Evolutionary conservation across 2,329 filamentous ascomycete species (phyloP).

Genomic region (Phoma sp.): DNA sequence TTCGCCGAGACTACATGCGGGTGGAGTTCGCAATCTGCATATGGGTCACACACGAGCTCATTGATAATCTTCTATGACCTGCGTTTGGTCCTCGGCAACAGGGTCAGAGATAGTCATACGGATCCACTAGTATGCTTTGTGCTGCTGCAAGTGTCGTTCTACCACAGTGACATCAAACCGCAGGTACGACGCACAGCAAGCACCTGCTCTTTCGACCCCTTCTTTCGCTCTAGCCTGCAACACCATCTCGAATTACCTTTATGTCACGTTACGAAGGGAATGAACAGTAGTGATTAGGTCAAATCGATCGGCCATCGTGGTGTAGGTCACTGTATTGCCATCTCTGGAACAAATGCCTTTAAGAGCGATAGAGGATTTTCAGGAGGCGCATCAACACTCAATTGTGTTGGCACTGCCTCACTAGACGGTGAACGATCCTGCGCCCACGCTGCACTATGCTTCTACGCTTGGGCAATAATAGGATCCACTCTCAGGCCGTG

Average conservation of each 20-base stretch:
- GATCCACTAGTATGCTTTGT: background rate
- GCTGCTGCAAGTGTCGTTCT: conserved; percentile 2
- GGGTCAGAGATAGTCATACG: background rate
- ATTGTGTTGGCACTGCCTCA: background rate
- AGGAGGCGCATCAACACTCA: background rate
- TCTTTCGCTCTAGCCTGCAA: background rate
- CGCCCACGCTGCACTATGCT: background rate
- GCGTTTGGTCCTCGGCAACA: background rate
- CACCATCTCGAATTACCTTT: background rate
- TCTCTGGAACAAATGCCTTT: no score
- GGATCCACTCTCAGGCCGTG: background rate
- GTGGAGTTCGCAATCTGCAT: conserved; percentile 8
- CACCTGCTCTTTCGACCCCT: background rate
- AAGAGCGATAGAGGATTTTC: background rate
- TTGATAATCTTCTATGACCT: background rate
- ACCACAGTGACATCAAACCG: background rate
- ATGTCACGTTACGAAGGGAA: background rate
- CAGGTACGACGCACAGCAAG: conserved; percentile 7
- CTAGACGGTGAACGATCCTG: background rate
- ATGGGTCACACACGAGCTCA: conserved; percentile 6
- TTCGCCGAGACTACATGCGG: background rate
- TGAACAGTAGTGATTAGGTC: background rate
- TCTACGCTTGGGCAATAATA: background rate
- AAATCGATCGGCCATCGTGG: background rate
- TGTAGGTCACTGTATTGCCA: no score